A percentile compares a stretch with the other conserved stretches of the same genome.
phyloP scores from a whole-genome alignment of 2,329 filamentous ascomycete genomes.

The Sclerotinia glacialis region DNA sequence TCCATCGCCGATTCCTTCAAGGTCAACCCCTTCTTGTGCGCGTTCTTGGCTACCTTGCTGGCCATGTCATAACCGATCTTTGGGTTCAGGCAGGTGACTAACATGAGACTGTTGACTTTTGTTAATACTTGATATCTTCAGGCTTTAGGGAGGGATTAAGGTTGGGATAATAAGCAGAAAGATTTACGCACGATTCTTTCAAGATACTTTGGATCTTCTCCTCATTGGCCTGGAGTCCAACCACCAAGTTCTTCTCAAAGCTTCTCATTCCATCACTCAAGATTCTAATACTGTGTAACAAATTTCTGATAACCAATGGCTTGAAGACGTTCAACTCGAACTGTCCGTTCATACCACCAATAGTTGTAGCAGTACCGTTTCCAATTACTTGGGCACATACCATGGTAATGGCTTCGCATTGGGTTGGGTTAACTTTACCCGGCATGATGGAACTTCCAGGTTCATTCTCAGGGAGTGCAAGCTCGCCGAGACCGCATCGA shows the following conservation, averaged over 20 bases:
- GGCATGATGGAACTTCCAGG: conserved; percentile 98
- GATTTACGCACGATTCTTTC: conserved; percentile 76
- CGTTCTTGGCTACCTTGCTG: conserved; percentile 95
- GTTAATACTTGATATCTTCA: conserved; percentile 9
- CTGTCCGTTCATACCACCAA: conserved; percentile 95
- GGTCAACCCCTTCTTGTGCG: conserved; percentile 95
- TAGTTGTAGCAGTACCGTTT: conserved; percentile 89
- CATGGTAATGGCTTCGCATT: conserved; percentile 98
- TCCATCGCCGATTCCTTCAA: conserved; percentile 93
- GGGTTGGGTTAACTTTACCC: conserved; percentile 98
- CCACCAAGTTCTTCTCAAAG: conserved; percentile 91
- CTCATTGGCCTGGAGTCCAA: conserved; percentile 88
- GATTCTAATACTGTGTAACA: conserved; percentile 87
- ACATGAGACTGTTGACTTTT: conserved; percentile 69
- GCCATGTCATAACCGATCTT: conserved; percentile 98
- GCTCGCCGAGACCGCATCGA: conserved; percentile 91
- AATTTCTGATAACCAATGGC: conserved; percentile 90
- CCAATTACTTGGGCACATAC: conserved; percentile 96
- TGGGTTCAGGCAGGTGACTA: conserved; percentile 95
- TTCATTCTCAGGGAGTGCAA: conserved; percentile 94
- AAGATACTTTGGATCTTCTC: conserved; percentile 84
- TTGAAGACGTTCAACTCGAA: conserved; percentile 99
- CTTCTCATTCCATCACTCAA: conserved; percentile 90
- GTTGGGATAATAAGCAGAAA: background rate
- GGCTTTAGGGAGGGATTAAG: background rate